Percentiles rank a stretch among this genome's conserved stretches.
Conservation (phyloP, 352 stramenopile species). For the Globisporangium abappressorium region DNA sequence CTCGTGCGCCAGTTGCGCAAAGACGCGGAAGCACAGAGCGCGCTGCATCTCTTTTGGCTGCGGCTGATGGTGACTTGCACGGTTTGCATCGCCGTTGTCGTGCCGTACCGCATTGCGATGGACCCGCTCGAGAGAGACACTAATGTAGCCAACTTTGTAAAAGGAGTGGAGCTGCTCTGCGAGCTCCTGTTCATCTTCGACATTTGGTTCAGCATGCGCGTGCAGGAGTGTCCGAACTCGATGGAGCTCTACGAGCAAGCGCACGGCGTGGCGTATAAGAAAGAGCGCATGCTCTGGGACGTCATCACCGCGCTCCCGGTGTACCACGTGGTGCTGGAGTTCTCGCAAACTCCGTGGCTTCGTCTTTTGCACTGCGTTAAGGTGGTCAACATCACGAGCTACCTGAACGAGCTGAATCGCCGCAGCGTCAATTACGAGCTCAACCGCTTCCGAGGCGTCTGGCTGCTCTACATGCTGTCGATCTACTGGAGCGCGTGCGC, state of each 20-base stretch:
- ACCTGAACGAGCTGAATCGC: conserved; percentile 58
- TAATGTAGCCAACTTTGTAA: conserved; percentile 12
- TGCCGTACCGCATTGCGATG: conserved; percentile 49
- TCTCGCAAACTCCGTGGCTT: conserved; percentile 27
- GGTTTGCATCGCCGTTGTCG: conserved; percentile 40
- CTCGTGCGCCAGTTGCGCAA: conserved; percentile 19
- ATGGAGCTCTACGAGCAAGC: conserved; percentile 60
- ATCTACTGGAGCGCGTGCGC: conserved; percentile 59
- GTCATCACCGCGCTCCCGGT: conserved; percentile 34
- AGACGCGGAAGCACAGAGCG: conserved; percentile 38
- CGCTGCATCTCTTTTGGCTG: conserved; percentile 45
- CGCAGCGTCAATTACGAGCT: conserved; percentile 49
- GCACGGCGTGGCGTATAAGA: conserved; percentile 32
- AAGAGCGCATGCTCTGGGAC: conserved; percentile 44
- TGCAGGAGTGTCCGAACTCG: conserved; percentile 27
- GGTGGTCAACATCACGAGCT: conserved; percentile 45
- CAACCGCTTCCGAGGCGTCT: conserved; percentile 45
- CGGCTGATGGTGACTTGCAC: conserved; percentile 26
- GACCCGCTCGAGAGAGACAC: conserved; percentile 29
- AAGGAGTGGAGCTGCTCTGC: conserved; percentile 27
- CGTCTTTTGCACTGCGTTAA: conserved; percentile 44
- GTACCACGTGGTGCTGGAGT: conserved; percentile 38
- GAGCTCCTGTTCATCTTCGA: conserved; percentile 46
- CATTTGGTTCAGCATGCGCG: conserved; percentile 48
- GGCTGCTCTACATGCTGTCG: conserved; percentile 44